These are phyloP conservation scores for Aschersonia sp. DNA, from an alignment of 2,329 filamentous ascomycete species.

Conservation along the genomic window DNA sequence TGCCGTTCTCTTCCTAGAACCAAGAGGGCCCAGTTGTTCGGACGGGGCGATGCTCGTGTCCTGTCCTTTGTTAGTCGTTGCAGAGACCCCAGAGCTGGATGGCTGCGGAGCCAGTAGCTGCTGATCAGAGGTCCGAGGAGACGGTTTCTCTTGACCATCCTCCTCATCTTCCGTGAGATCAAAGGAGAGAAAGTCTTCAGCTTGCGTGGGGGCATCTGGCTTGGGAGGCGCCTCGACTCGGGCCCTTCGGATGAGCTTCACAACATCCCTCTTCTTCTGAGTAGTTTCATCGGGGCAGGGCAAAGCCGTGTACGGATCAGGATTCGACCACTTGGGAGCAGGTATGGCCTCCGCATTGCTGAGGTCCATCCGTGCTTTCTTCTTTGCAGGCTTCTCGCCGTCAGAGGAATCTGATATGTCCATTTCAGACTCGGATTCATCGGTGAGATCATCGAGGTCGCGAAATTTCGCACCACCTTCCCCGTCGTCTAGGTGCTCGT, in stretches of 20 bases:
- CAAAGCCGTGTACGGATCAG: conserved; percentile 80
- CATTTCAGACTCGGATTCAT: conserved; percentile 51
- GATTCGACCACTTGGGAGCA: conserved; percentile 81
- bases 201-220: conserved; percentile 36
- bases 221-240: conserved; percentile 43
- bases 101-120: conserved; percentile 5
- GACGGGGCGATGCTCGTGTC: conserved; percentile 2
- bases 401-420: conserved; percentile 33
- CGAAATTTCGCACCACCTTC: conserved; percentile 36
- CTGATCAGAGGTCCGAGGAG: conserved; percentile 8
- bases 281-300: conserved; percentile 63
- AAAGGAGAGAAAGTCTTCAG: conserved; percentile 83
- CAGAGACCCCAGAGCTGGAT: neutral
- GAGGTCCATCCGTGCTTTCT: conserved; percentile 15
- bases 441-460: conserved; percentile 41
- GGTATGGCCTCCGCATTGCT: conserved; percentile 22
- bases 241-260: conserved; percentile 83
- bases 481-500: conserved; percentile 31
- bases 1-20: conserved; percentile 60
- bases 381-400: conserved; percentile 25
- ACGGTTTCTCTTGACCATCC: conserved; percentile 7
- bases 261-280: conserved; percentile 70
- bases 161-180: conserved; percentile 48
- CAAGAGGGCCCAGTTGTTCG: conserved; percentile 31
- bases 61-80: conserved; percentile 6